Conservation (phyloP, 805 yeast genomes). For the Wickerhamomyces chambardii region DNA sequence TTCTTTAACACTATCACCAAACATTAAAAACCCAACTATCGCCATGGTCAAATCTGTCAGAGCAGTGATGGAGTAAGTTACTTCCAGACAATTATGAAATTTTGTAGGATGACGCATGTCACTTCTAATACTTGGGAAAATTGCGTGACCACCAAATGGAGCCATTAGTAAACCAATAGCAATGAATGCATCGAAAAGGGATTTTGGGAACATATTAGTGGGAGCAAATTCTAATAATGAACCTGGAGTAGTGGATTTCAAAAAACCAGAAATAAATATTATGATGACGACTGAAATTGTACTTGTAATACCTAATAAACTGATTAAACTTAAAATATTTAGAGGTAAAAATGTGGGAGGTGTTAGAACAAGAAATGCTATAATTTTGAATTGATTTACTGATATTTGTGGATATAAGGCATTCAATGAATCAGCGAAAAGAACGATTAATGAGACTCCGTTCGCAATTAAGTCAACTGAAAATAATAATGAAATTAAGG, state of each 20-base stretch:
- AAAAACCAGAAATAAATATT: constrained; percentile 54
- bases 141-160: constrained; percentile 82
- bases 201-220: constrained; percentile 59
- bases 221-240: constrained; percentile 57
- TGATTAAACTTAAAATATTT: constrained; percentile 58
- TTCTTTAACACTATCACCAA: constrained; percentile 60
- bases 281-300: constrained; percentile 56
- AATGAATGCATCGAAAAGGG: constrained; percentile 40
- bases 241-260: constrained; percentile 60
- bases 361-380: constrained; percentile 63
- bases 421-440: constrained; percentile 79
- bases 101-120: constrained; percentile 65
- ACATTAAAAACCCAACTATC: constrained; percentile 68
- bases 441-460: constrained; percentile 71
- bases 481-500: constrained; percentile 64
- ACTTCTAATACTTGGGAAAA: constrained; percentile 61
- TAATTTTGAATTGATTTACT: constrained; percentile 46
- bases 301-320: constrained; percentile 62
- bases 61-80: constrained; percentile 54
- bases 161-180: constrained; percentile 66
- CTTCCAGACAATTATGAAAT: constrained; percentile 41
- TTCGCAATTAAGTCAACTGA: constrained; percentile 73
- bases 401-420: constrained; percentile 53
- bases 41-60: constrained; percentile 58
- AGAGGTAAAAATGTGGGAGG: constrained; percentile 81